phyloP scores from a whole-genome alignment of 192 early-diverging fungal species.

The Gryganskiella cystojenkinii region DNA sequence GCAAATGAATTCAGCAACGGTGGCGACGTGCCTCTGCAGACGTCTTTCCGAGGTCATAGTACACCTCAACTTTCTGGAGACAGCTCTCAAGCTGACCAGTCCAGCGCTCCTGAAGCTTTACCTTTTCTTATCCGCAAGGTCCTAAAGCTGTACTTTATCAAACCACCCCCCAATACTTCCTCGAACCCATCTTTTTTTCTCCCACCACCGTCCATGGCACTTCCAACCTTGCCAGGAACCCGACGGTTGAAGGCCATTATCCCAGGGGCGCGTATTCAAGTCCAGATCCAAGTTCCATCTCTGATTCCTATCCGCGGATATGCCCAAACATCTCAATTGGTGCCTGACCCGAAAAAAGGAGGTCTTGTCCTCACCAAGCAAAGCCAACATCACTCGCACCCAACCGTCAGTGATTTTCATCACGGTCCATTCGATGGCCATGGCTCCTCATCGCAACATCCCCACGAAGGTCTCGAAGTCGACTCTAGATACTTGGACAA shows the following conservation, averaged over 20 bases:
- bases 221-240: constrained; percentile 34
- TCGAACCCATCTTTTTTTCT: constrained; percentile 21
- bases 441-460: too few species aligned
- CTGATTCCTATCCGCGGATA: constrained; percentile 42
- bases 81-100: background rate
- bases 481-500: constrained; percentile 22
- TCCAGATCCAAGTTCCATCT: constrained; percentile 44
- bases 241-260: constrained; percentile 47
- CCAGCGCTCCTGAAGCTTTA: background rate
- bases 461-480: constrained; percentile 1
- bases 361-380: constrained; percentile 27
- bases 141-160: constrained; percentile 47
- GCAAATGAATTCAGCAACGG: too few species aligned
- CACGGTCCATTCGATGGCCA: too few species aligned
- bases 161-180: constrained; percentile 25
- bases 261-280: constrained; percentile 45
- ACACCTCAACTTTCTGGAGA: too few species aligned
- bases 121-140: constrained; percentile 41
- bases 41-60: too few species aligned
- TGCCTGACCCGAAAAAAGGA: constrained; percentile 36
- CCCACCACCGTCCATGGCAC: constrained; percentile 41
- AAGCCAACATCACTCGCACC: background rate
- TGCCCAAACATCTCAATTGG: constrained; percentile 29
- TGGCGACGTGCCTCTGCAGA: too few species aligned
- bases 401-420: too few species aligned